A percentile compares a stretch with the other conserved stretches of the same genome.
phyloP scores from a whole-genome alignment of 2,329 filamentous ascomycete species.

The Sporothrix euskadiensis region DNA sequence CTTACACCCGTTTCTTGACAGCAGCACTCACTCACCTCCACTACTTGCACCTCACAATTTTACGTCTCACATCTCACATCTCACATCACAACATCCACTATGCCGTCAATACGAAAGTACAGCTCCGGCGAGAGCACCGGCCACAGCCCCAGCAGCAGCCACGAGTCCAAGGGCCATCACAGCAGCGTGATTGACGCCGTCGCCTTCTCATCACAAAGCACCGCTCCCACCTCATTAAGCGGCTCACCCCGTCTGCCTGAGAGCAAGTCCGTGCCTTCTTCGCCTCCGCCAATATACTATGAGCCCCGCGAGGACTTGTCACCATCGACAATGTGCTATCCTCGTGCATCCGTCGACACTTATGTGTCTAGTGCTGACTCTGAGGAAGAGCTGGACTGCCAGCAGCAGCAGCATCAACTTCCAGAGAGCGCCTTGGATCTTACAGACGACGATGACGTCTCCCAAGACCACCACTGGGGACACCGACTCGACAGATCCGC shows the following conservation, averaged over 20 bases:
- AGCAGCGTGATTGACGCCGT: conserved; percentile 49
- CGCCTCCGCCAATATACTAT: conserved; percentile 22
- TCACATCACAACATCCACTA: conserved; percentile 28
- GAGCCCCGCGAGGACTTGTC: conserved; percentile 42
- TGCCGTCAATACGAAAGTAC: conserved; percentile 41
- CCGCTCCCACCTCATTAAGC: conserved; percentile 48
- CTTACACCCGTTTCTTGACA: background rate
- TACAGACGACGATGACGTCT: conserved; percentile 24
- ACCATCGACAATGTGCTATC: conserved; percentile 47
- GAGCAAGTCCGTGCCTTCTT: conserved; percentile 38
- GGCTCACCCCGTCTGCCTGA: conserved; percentile 45
- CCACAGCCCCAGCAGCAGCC: conserved; percentile 31
- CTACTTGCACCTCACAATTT: background rate
- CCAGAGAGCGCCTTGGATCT: conserved; percentile 2
- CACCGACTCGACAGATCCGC: conserved; percentile 26
- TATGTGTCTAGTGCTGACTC: conserved; percentile 74
- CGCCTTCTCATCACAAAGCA: conserved; percentile 45
- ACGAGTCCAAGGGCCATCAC: conserved; percentile 42
- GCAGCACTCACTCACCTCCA: background rate
- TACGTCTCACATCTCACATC: conserved; percentile 1
- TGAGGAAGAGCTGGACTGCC: conserved; percentile 54
- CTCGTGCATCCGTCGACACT: conserved; percentile 69
- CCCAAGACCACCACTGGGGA: conserved; percentile 34
- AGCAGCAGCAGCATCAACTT: background rate
- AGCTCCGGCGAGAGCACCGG: conserved; percentile 35